phyloP scores from a whole-genome alignment of 1,284 basidiomycete genomes.

The Rhodofomes roseus region DNA sequence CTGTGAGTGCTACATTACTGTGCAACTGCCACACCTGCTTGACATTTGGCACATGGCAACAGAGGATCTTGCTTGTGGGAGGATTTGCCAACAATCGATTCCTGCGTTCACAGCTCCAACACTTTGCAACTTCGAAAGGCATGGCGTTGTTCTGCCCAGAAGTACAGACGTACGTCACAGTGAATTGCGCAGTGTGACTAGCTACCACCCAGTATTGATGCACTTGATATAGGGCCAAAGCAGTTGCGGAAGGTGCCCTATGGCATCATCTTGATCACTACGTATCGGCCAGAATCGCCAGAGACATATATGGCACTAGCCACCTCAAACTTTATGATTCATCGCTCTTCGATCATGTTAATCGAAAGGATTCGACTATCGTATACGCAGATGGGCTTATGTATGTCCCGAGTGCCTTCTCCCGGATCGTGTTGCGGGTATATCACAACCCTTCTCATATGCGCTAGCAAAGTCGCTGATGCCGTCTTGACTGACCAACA shows the following conservation, averaged over 20 bases:
- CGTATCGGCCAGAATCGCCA: slow-evolving; percentile 32
- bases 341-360: slow-evolving; percentile 29
- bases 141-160: not conserved
- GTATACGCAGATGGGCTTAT: slow-evolving; percentile 28
- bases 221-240: slow-evolving; percentile 20
- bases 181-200: no score
- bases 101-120: not conserved
- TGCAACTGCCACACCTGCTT: no score
- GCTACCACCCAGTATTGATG: not conserved
- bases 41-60: no score
- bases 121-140: not conserved
- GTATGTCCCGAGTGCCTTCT: slow-evolving; percentile 29
- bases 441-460: not conserved
- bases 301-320: slow-evolving; percentile 32
- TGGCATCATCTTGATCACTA: slow-evolving; percentile 33
- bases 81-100: not conserved
- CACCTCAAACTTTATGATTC: slow-evolving; percentile 25
- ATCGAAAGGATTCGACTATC: slow-evolving; percentile 17
- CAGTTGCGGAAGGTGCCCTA: slow-evolving; percentile 34
- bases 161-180: not conserved
- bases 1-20: not conserved
- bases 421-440: slow-evolving; percentile 32
- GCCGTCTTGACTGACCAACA: no score
- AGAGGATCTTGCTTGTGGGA: not conserved
- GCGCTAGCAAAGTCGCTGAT: no score